Evolutionary conservation across 2,329 filamentous ascomycete species (phyloP).

Genomic region (Xylariaceae sp.): DNA sequence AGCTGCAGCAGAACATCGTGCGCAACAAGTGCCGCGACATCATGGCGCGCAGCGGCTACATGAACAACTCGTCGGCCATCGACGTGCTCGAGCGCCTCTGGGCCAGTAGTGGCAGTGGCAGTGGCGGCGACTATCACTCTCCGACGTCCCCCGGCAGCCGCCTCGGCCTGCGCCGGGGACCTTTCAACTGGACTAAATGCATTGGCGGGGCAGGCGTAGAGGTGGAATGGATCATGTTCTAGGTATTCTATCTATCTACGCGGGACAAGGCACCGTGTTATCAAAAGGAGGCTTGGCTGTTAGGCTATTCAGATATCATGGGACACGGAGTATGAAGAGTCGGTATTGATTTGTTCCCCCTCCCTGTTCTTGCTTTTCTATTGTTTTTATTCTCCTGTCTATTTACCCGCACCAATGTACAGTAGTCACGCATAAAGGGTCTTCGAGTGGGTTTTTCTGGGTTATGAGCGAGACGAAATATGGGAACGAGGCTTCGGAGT

Average conservation of each 20-base stretch:
- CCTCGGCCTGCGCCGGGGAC: conserved; percentile 38
- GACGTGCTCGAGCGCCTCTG: conserved; percentile 84
- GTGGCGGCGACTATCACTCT: conserved; percentile 35
- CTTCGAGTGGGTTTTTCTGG: too few species aligned
- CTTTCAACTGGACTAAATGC: conserved; percentile 55
- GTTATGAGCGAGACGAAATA: too few species aligned
- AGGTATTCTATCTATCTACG: too few species aligned
- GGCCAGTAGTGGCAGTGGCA: conserved; percentile 39
- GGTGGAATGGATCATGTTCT: conserved; percentile 66
- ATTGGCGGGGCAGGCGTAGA: conserved; percentile 53
- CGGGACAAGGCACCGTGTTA: too few species aligned
- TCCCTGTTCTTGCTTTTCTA: not conserved
- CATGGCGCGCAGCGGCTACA: conserved; percentile 83
- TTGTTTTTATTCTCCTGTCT: too few species aligned
- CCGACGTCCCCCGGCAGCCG: conserved; percentile 30
- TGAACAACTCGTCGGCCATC: conserved; percentile 84
- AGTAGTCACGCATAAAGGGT: too few species aligned
- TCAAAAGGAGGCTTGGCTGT: conserved; percentile 7
- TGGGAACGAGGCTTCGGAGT: too few species aligned
- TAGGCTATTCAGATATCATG: not conserved
- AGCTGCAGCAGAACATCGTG: conserved; percentile 73
- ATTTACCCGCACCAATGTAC: too few species aligned
- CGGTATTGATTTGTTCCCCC: conserved; percentile 4
- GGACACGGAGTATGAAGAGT: conserved; percentile 9
- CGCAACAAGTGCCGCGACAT: conserved; percentile 79